These are phyloP conservation scores for Cryptococcus sp. DNA, from an alignment of 1,284 basidiomycete species.

Conservation along the genomic window DNA sequence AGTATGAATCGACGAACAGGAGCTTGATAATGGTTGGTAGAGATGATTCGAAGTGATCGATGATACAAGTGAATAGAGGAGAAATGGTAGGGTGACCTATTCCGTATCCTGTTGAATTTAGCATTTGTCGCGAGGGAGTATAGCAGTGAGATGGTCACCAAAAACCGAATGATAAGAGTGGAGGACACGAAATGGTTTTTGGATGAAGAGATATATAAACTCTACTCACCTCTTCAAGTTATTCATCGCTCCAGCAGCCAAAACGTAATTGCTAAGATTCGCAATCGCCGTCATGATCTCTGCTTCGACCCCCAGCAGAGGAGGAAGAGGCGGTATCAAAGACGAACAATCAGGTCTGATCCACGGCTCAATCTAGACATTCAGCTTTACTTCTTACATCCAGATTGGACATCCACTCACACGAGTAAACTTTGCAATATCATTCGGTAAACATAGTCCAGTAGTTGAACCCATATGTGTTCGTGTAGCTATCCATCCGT, in stretches of 20 bases:
- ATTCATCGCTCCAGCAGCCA: constrained; percentile 86
- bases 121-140: too few relatives aligned
- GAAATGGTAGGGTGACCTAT: constrained; percentile 62
- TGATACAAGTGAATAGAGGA: constrained; percentile 71
- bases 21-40: constrained; percentile 79
- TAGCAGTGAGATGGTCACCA: too few relatives aligned
- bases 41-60: constrained; percentile 77
- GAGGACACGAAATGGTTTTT: not conserved
- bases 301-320: constrained; percentile 67
- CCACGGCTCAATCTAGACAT: constrained; percentile 70
- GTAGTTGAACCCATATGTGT: constrained; percentile 83
- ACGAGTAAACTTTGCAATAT: constrained; percentile 72
- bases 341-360: constrained; percentile 37
- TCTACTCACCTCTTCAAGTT: constrained; percentile 67
- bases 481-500: constrained; percentile 84
- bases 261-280: constrained; percentile 91
- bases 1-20: constrained; percentile 87
- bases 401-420: constrained; percentile 52
- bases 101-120: constrained; percentile 62
- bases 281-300: constrained; percentile 85
- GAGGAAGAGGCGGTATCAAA: constrained; percentile 55
- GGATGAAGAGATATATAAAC: not conserved
- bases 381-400: not conserved
- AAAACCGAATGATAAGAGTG: too few relatives aligned
- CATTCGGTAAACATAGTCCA: constrained; percentile 80